Percentiles rank a stretch among this genome's conserved stretches.
phyloP scores from a whole-genome alignment of 2,329 filamentous ascomycete genomes.

The Colletotrichum sp. region DNA sequence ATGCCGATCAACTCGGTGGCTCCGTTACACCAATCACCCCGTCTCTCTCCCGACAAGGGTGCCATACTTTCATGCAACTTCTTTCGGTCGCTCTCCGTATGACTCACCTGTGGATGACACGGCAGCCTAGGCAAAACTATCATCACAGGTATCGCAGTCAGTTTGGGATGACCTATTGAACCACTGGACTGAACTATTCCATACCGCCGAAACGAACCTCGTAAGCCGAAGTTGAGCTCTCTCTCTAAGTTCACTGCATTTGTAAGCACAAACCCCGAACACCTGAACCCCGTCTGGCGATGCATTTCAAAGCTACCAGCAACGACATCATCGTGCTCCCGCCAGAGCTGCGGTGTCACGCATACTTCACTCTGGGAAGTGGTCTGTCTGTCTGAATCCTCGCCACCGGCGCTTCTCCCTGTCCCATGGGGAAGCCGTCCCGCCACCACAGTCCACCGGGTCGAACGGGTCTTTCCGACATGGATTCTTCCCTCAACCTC shows the following conservation, averaged over 20 bases:
- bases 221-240: not conserved
- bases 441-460: not conserved
- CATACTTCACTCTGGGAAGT: not conserved
- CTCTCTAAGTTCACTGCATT: not conserved
- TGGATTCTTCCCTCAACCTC: not conserved
- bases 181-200: not conserved
- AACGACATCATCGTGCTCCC: not conserved
- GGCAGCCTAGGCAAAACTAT: not conserved
- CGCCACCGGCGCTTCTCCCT: not conserved
- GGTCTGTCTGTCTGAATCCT: not conserved
- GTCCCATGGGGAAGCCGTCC: not conserved
- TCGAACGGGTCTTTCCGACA: not conserved
- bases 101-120: conserved; percentile 8
- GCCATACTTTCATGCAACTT: not conserved
- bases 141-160: not conserved
- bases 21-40: not conserved
- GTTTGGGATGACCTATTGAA: not conserved
- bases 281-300: not conserved
- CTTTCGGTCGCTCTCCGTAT: not conserved
- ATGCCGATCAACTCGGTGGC: conserved; percentile 2
- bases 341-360: not conserved
- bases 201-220: not conserved
- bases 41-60: not conserved
- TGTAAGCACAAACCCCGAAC: not conserved
- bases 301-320: not conserved